Conservation (phyloP, 2,329 filamentous ascomycete genomes). For the Lachnellula willkommii region DNA sequence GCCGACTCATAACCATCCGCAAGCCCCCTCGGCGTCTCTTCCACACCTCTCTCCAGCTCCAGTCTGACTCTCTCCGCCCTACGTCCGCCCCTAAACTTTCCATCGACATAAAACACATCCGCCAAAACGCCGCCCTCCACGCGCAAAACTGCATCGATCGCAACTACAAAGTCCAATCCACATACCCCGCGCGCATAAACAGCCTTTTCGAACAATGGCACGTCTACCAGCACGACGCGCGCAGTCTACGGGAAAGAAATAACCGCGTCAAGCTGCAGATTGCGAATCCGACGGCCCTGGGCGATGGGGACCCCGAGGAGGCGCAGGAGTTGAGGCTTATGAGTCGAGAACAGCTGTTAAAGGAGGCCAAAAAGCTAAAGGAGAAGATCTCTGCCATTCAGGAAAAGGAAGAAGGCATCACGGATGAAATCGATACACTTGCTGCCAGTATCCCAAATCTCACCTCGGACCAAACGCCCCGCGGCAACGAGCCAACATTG, state of each 20-base stretch:
- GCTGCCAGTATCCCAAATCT: slow-evolving; percentile 81
- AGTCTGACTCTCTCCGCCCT: slow-evolving; percentile 36
- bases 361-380: slow-evolving; percentile 62
- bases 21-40: slow-evolving; percentile 14
- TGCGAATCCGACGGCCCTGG: slow-evolving; percentile 44
- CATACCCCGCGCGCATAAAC: slow-evolving; percentile 52
- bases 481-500: slow-evolving; percentile 58
- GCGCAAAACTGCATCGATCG: slow-evolving; percentile 76
- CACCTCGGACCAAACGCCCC: slow-evolving; percentile 70
- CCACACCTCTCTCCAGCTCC: slow-evolving; percentile 18
- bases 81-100: slow-evolving; percentile 71
- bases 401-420: slow-evolving; percentile 53
- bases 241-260: slow-evolving; percentile 58
- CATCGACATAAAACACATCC: slow-evolving; percentile 85
- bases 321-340: slow-evolving; percentile 23
- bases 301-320: slow-evolving; percentile 34
- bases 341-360: slow-evolving; percentile 50
- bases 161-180: slow-evolving; percentile 63
- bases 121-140: slow-evolving; percentile 75
- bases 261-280: slow-evolving; percentile 59
- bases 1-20: slow-evolving; percentile 13
- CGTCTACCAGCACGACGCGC: slow-evolving; percentile 54
- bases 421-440: slow-evolving; percentile 63
- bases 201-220: slow-evolving; percentile 54
- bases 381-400: slow-evolving; percentile 55